Base-by-base conservation (phyloP, 2,329 filamentous ascomycete species). In the Geosmithia morbida region DNA sequence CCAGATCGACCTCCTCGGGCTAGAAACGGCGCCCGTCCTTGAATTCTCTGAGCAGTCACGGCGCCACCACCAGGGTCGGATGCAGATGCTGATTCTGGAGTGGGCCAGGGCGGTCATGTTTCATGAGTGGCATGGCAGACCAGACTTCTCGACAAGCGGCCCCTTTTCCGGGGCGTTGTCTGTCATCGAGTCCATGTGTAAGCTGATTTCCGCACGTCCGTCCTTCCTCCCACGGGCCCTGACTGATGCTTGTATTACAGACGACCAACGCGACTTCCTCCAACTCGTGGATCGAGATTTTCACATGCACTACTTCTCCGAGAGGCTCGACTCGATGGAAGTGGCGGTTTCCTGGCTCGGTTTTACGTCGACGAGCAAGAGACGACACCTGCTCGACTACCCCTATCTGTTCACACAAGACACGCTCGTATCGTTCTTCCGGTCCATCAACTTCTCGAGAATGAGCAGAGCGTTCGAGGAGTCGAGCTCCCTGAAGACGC, bases 381-480 rank as follows among this genome's bases (percentile, higher is more conserved):
- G 69, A 26, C 67, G 81, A 19, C 88, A 96, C 61, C 67, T 97
- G 1, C 67, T 97, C 3, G 81, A 88, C 49, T 87, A 84, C 52
- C 79, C 86, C 0, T 94, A 84, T 57, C 70, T 97, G 0, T 95
- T 96, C 56, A 79, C 75, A 18, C 74, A 81, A 0, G 72, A 81
- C 0, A 78, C 79, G 1, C 66, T 94, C 2, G 82, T 94, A 2
- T 80, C 79, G 0, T 94, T 88, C 59, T 96, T 97, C 60, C 81
- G 90, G 17, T 79, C 87, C 3, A 81, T 95, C 57, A 96, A 95
- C 59, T 87, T 92, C 56, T 79, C 85, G 0, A 75, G 76, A 16
- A 97, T 97, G 90, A 86, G 82, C 53, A 77, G 81, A 49, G 77
- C 83, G 16, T 88, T 82, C 55, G 85, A 92, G 56, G 75, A 80